Evolutionary conservation across 495 filamentous ascomycete genomes (phyloP).

Genomic region (Glutinoglossum americanum): DNA sequence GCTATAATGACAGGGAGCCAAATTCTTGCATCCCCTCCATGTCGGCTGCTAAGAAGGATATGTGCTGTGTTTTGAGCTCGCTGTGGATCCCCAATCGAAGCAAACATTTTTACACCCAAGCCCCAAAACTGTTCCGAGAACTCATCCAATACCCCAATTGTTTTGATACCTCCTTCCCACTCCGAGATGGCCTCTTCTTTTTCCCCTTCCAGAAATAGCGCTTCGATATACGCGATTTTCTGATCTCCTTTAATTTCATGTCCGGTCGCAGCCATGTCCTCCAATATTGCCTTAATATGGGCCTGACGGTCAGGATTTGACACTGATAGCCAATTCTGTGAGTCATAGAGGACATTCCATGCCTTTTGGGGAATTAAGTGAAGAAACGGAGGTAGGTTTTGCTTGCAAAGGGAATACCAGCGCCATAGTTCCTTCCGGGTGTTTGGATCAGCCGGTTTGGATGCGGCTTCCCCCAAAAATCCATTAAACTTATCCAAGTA

Average conservation of each 20-base stretch:
- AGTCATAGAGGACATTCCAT: slow-evolving; percentile 34
- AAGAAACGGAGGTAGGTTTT: slow-evolving; percentile 22
- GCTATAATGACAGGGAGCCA: slow-evolving; percentile 44
- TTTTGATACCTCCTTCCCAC: slow-evolving; percentile 36
- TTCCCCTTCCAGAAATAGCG: slow-evolving; percentile 36
- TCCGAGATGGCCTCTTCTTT: slow-evolving; percentile 35
- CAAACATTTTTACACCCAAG: slow-evolving; percentile 47
- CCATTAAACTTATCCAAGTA: slow-evolving; percentile 11
- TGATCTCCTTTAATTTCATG: slow-evolving; percentile 30
- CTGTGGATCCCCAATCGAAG: slow-evolving; percentile 33
- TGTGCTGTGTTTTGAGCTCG: slow-evolving; percentile 40
- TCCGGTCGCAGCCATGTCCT: slow-evolving; percentile 37
- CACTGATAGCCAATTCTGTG: slow-evolving; percentile 18
- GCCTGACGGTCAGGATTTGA: slow-evolving; percentile 31
- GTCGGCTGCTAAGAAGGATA: slow-evolving; percentile 28
- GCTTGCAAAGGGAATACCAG: slow-evolving; percentile 26
- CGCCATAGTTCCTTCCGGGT: slow-evolving; percentile 16
- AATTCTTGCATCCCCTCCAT: slow-evolving; percentile 29
- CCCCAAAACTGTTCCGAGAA: slow-evolving; percentile 36
- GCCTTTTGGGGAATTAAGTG: slow-evolving; percentile 23
- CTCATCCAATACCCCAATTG: slow-evolving; percentile 29
- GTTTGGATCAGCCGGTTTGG: slow-evolving; percentile 4
- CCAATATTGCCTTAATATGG: slow-evolving; percentile 34
- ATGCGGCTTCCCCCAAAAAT: slow-evolving; percentile 8
- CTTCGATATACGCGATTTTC: slow-evolving; percentile 40